phyloP scores from a whole-genome alignment of 2,329 filamentous ascomycete species.

The Byssoonygena ceratinophila region DNA sequence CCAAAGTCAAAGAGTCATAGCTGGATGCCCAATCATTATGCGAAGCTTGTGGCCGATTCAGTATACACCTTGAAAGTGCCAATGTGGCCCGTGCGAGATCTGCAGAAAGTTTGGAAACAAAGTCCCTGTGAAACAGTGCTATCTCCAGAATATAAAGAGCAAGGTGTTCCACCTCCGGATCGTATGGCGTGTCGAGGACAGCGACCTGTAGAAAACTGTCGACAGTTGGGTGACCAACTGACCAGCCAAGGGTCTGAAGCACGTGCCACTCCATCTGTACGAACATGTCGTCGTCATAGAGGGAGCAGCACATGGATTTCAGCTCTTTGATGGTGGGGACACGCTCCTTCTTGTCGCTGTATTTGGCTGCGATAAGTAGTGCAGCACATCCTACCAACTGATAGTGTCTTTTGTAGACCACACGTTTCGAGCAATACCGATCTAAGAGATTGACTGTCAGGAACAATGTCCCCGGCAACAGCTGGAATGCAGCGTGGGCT shows the following conservation, averaged over 20 bases:
- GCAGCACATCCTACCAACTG: slow-evolving; percentile 94
- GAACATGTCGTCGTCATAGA: slow-evolving; percentile 99
- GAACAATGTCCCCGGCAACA: slow-evolving; percentile 90
- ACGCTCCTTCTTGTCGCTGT: slow-evolving; percentile 95
- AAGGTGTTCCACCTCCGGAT: slow-evolving; percentile 88
- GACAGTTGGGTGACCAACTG: slow-evolving; percentile 88
- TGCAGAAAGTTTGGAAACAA: slow-evolving; percentile 83
- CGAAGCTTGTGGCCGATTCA: slow-evolving; percentile 65
- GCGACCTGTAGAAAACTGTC: slow-evolving; percentile 88
- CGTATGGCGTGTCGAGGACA: slow-evolving; percentile 61
- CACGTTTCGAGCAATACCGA: slow-evolving; percentile 91
- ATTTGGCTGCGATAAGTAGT: slow-evolving; percentile 93
- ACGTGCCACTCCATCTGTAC: slow-evolving; percentile 99
- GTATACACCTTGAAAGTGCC: slow-evolving; percentile 74
- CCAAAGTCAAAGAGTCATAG: slow-evolving; percentile 44
- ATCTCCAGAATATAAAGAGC: slow-evolving; percentile 90
- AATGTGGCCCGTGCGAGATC: slow-evolving; percentile 81
- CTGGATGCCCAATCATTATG: slow-evolving; percentile 62
- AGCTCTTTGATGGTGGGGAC: slow-evolving; percentile 96
- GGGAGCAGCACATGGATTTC: slow-evolving; percentile 97
- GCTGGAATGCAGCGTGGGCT: slow-evolving; percentile 86
- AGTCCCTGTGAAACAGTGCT: slow-evolving; percentile 90
- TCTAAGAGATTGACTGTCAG: slow-evolving; percentile 93
- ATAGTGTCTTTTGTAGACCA: slow-evolving; percentile 98
- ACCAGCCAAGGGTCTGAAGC: slow-evolving; percentile 92